These are phyloP conservation scores for Raphanus hybrid DNA, from an alignment of 441 rosid genomes.

Conservation along the genomic window DNA sequence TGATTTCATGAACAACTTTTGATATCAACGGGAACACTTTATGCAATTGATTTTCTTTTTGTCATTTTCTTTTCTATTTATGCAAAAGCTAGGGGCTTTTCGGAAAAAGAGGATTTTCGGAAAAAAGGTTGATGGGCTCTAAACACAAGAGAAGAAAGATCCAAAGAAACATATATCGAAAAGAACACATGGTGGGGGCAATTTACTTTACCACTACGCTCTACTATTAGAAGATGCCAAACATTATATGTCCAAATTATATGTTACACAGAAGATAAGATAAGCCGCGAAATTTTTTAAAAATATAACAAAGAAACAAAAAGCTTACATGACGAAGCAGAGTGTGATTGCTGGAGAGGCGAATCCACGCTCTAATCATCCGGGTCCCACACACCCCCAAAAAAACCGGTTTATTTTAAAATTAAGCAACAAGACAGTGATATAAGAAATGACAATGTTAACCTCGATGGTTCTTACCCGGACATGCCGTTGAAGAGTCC, in stretches of 20 bases:
- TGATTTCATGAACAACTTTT: background rate
- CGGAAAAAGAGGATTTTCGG: background rate
- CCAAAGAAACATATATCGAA: slow-evolving; percentile 26
- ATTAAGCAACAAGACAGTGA: background rate
- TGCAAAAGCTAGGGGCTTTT: background rate
- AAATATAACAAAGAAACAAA: background rate
- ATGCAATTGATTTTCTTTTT: background rate
- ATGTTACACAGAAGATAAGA: slow-evolving; percentile 10
- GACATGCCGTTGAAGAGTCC: slow-evolving; percentile 48
- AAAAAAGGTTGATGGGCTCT: background rate
- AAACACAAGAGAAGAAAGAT: slow-evolving; percentile 29
- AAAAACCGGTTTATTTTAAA: slow-evolving; percentile 6
- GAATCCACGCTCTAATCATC: slow-evolving; percentile 42
- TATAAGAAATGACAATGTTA: slow-evolving; percentile 11
- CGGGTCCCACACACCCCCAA: slow-evolving; percentile 6
- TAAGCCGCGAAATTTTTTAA: background rate
- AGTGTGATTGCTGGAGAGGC: slow-evolving; percentile 44
- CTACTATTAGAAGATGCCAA: slow-evolving; percentile 19
- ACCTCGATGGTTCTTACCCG: slow-evolving; percentile 44
- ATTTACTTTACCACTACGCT: slow-evolving; percentile 18
- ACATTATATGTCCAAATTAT: background rate
- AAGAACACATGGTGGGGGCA: slow-evolving; percentile 37
- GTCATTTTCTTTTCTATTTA: background rate
- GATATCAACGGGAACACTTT: background rate
- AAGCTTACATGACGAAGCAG: slow-evolving; percentile 48